Evolutionary conservation across 106 monocot species (phyloP), one percentile per base, ranked within the genome.

Genomic region (Dioscorea alata): DNA sequence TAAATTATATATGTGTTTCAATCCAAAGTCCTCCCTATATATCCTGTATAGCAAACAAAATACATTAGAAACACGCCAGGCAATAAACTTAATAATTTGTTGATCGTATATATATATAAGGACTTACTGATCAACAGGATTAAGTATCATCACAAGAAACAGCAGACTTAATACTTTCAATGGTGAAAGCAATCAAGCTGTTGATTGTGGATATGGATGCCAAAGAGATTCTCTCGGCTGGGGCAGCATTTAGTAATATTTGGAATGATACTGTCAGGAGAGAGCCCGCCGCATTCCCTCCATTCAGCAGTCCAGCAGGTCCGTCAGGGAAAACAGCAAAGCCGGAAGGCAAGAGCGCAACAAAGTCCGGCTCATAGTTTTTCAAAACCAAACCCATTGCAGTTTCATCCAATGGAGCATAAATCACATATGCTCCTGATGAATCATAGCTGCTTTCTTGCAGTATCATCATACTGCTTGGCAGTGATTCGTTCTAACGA

Each of bases 401-500:
- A 12, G 81, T 83, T 8, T 87, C 79, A 57, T 99, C 97, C 9
- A 99, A 92, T 2, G 97, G 97, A 0, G 97, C 97, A 33, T 99
- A 99, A 67, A 99, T 83, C 52, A 99, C 92, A 56, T 80, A 87
- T 22, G 92, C 86, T 21, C 89, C 92, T 2, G 87, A 81, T 0
- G 83, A 16, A 59, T 99, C 97, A 0, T 85, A 92, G 80, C 81
- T 87, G 66, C 88, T 92, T 79, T 99, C 97, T 76, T 99, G 97
- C 49, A 99, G 92, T 57, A 99, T 92, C 65, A 92, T 65, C 87
- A 99, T 99, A 83, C 85, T 90, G 92, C 90, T 99, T 72, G 89
- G 92, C 65, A 83, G 92, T 24, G 89, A 81, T 32, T 80, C 49
- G 67, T 84, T 89, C 97, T 97, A 57, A 2, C 56, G 60, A 4